Base-by-base conservation (phyloP, 1,284 basidiomycete species). In the Golubevia sp. region DNA sequence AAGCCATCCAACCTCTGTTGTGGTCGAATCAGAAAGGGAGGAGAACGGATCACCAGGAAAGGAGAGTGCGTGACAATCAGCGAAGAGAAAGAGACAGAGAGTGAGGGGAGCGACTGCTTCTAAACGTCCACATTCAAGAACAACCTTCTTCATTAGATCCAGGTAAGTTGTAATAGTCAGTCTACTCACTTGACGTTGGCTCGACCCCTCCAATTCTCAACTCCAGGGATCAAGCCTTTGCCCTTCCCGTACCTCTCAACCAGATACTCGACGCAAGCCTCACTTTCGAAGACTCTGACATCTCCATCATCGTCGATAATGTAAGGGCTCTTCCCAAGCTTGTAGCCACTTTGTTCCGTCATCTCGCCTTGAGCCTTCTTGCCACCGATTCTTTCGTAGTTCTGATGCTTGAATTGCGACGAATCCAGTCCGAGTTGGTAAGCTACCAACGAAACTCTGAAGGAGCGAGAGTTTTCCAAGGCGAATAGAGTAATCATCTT, bases 331-430 rank as follows among this genome's bases (percentile, higher is more conserved):
- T 64, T 64, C 7, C 62, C 62, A 8, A 64, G 48, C 23, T 44
- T 61, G 50, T 59, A 64, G 2, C 62, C 62, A 15, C 59, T 61
- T 26, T 64, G 52, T 30, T 51, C 57, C 7, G 44, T 23, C 59
- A 64, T 55, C 13, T 59, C 57, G n/a, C 59, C 53, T 4, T 53
- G 59, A 21, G 62, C 62, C 48, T 64, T 64, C 30, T 64, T 64
- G 23, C 62, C 62, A 2, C 56, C 52, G 23, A 64, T 55, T 30
- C 62, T 58, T 13, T 44, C 25, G 50, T 53, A 64, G n/a, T 50
- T 61, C 15, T 59, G 56, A 20, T 49, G 49, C 13, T 56, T n/a
- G 61, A 64, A 38, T 5, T 59, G 57, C 13, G 38, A 44, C 8
- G 2, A 2, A 11, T 25, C 26, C 13, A 64, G 21, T 25, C 60